These are phyloP conservation scores for Paramecium octaurelia DNA, from an alignment of 73 alveolate genomes.

Conservation along the genomic window DNA sequence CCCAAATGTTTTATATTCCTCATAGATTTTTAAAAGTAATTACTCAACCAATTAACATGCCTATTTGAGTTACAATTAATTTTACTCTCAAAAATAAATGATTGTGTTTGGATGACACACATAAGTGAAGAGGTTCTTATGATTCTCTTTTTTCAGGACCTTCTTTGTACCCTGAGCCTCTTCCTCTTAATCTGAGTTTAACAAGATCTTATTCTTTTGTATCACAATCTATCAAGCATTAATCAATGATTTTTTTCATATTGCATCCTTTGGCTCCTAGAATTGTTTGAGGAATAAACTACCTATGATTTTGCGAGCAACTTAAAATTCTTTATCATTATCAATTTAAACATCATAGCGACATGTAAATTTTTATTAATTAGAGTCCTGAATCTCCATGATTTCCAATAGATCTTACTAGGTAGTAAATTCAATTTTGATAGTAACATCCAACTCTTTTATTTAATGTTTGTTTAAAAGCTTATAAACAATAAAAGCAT, in stretches of 20 bases:
- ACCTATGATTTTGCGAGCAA: slow-evolving; percentile 91
- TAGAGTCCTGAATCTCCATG: neutral
- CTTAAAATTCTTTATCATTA: slow-evolving; percentile 96
- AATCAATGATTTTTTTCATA: slow-evolving; percentile 94
- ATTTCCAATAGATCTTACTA: neutral
- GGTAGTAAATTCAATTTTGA: slow-evolving; percentile 20
- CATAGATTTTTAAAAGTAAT: slow-evolving; percentile 39
- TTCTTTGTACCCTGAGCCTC: slow-evolving; percentile 98
- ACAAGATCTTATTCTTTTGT: slow-evolving; percentile 76
- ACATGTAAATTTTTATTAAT: slow-evolving; percentile 83
- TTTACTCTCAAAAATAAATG: slow-evolving; percentile 64
- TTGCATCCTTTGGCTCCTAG: slow-evolving; percentile 93
- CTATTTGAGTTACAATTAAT: neutral
- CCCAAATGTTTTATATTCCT: slow-evolving; percentile 30
- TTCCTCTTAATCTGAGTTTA: slow-evolving; percentile 95
- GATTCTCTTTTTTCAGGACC: slow-evolving; percentile 96
- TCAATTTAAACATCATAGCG: slow-evolving; percentile 94
- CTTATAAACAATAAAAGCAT: slow-evolving; percentile 34
- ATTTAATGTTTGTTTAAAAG: slow-evolving; percentile 5
- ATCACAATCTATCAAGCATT: slow-evolving; percentile 74
- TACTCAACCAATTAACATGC: slow-evolving; percentile 56
- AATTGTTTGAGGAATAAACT: neutral
- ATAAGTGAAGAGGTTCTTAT: slow-evolving; percentile 94
- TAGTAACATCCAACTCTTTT: slow-evolving; percentile 30
- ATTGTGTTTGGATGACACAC: slow-evolving; percentile 88